Percentiles rank a stretch among this genome's conserved stretches.
Conservation (phyloP, 116 monocot genomes). For the Cymodocea nodosa region DNA sequence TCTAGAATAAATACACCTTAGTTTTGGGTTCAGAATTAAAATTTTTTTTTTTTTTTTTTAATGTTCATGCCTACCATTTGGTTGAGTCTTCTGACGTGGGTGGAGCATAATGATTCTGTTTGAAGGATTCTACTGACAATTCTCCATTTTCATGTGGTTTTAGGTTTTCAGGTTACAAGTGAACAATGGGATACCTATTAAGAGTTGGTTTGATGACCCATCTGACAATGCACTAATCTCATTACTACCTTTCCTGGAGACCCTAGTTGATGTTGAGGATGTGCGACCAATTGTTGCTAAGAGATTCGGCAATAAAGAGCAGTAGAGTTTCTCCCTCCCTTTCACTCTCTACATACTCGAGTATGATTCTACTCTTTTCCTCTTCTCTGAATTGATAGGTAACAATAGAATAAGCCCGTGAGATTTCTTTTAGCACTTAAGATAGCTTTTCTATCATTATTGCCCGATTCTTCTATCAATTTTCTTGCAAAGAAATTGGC, state of each 20-base stretch:
- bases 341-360: neutral
- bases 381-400: conserved; percentile 1
- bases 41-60: too few relatives aligned
- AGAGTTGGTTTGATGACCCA: conserved; percentile 30
- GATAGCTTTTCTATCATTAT: neutral
- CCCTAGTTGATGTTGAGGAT: conserved; percentile 17
- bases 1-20: too few relatives aligned
- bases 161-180: conserved; percentile 29
- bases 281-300: conserved; percentile 20
- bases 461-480: neutral
- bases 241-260: conserved; percentile 24
- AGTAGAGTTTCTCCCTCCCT: neutral
- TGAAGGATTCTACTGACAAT: too few relatives aligned
- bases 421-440: neutral
- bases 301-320: conserved; percentile 21
- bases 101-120: neutral
- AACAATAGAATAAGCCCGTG: conserved; percentile 2
- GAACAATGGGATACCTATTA: conserved; percentile 27
- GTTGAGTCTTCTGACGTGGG: neutral
- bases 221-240: conserved; percentile 22
- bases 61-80: too few relatives aligned
- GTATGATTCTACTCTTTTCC: conserved; percentile 7
- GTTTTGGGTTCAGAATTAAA: too few relatives aligned
- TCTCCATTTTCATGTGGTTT: neutral
- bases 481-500: conserved; percentile 3